Evolutionary conservation across 2,329 filamentous ascomycete species (phyloP), one percentile per base, ranked within the genome.

Genomic region (Fusarium brachygibbosum): DNA sequence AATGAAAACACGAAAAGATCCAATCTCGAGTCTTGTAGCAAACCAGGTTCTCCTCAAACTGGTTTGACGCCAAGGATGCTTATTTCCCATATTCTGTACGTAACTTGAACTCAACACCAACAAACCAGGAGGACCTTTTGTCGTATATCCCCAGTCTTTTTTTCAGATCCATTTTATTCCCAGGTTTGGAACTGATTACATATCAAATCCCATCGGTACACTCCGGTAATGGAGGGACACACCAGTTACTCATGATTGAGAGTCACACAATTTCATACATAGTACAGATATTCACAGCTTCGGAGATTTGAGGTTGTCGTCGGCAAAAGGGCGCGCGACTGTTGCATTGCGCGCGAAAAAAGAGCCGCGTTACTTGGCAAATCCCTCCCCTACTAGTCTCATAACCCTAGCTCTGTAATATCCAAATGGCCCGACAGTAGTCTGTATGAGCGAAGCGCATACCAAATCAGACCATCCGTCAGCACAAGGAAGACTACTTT

Each of bases 41-140:
- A 34, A 49, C 63, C 29, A 60, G 67, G 66, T 69, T 70, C 67
- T 70, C 66, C 52, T 69, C 60, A 65, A 53, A 41, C 23, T 59
- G 28, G 64, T 35, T 61, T 49, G 50, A 58, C 35, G n/a, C 64
- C 40, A 44, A 19, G 21, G 29, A 69, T 69, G 66, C 66, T 69
- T 69, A 67, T 69, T 69, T 67, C 23, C 23, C 34, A 51, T 57
- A 61, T 11, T 44, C 25, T 34, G 37, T 61, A 65, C 62, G 62
- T 65, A 65, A 66, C 62, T 28, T 28, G 21, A 62, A 60, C 58
- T 59, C 9, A 25, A 5, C 19, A 17, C 8, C 16, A 25, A n/a
- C 9, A 6, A n/a, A 23, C 46, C 21, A 35, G 29, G 23, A 6
- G 60, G 46, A 56, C 23, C 45, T 29, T 29, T 14, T 35, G 32